Conservation (phyloP, 768 basidiomycete genomes). For the Leccinum ochraceum region DNA sequence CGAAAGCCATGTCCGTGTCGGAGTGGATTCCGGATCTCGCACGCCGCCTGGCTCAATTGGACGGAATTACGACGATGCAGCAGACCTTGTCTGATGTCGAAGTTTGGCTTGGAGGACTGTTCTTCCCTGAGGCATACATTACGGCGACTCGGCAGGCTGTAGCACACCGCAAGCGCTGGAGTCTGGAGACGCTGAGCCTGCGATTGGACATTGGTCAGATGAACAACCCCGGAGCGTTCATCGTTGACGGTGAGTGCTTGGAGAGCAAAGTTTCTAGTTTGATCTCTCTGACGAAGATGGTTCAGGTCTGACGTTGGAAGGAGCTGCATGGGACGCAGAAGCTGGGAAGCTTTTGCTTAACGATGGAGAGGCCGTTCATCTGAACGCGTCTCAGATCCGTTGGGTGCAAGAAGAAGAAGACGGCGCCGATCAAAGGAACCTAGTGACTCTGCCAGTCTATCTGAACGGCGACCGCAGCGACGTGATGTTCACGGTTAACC, state of each 20-base stretch:
- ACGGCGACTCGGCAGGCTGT: constrained; percentile 96
- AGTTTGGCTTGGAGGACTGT: constrained; percentile 92
- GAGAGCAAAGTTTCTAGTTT: not conserved
- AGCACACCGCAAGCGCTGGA: constrained; percentile 90
- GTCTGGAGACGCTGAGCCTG: constrained; percentile 83
- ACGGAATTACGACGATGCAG: constrained; percentile 52
- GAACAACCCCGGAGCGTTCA: constrained; percentile 77
- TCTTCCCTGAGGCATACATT: constrained; percentile 96
- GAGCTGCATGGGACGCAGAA: constrained; percentile 67
- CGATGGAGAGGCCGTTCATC: constrained; percentile 76
- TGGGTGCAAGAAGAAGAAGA: constrained; percentile 72
- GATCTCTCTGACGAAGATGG: constrained; percentile 8
- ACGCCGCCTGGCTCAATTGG: constrained; percentile 80
- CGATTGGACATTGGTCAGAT: constrained; percentile 80
- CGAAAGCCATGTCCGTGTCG: constrained; percentile 76
- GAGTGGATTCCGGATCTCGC: constrained; percentile 85
- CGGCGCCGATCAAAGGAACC: constrained; percentile 28
- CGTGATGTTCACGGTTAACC: constrained; percentile 85
- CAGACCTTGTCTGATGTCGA: constrained; percentile 68
- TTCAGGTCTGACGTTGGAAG: constrained; percentile 83
- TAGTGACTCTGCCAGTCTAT: constrained; percentile 89
- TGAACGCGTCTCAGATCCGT: constrained; percentile 80
- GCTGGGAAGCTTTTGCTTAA: constrained; percentile 74
- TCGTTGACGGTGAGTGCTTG: constrained; percentile 76
- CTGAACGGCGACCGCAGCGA: constrained; percentile 88